A percentile compares a stretch with the other conserved stretches of the same genome.
These are phyloP conservation scores for Nemania sp. DNA, from an alignment of 2,329 filamentous ascomycete genomes.

Conservation along the genomic window DNA sequence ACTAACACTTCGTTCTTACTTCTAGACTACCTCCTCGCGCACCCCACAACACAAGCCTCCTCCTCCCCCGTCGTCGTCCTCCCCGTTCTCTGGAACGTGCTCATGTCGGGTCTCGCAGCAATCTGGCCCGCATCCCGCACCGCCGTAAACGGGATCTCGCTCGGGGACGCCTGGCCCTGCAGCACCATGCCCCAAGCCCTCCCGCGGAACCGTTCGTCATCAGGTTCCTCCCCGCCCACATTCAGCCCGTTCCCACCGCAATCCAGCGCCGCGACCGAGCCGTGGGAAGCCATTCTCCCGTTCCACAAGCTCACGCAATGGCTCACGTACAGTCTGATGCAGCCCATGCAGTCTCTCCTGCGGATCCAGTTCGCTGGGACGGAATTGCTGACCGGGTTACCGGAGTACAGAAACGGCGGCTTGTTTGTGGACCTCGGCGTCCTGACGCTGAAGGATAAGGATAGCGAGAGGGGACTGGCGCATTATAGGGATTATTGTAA, in stretches of 20 bases:
- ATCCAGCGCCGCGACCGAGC: slow-evolving; percentile 41
- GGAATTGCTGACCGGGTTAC: slow-evolving; percentile 82
- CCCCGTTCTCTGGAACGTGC: slow-evolving; percentile 84
- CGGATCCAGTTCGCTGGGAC: slow-evolving; percentile 79
- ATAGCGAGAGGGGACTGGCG: slow-evolving; percentile 70
- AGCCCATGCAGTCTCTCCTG: slow-evolving; percentile 81
- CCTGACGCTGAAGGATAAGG: slow-evolving; percentile 71
- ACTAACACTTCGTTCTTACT: slow-evolving; percentile 21
- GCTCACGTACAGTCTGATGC: slow-evolving; percentile 93
- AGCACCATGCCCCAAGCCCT: slow-evolving; percentile 69
- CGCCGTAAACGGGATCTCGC: slow-evolving; percentile 79
- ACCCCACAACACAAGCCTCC: slow-evolving; percentile 85
- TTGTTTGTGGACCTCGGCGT: slow-evolving; percentile 84
- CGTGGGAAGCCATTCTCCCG: slow-evolving; percentile 77
- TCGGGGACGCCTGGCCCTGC: slow-evolving; percentile 95
- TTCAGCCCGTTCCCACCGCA: slow-evolving; percentile 52
- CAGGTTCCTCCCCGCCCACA: slow-evolving; percentile 53
- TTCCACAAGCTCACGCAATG: slow-evolving; percentile 96
- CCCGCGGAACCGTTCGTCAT: slow-evolving; percentile 40
- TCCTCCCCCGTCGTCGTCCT: slow-evolving; percentile 86
- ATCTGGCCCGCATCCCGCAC: slow-evolving; percentile 92
- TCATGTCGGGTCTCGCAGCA: slow-evolving; percentile 82
- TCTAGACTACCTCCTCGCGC: slow-evolving; percentile 86
- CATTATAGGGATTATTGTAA: slow-evolving; percentile 72
- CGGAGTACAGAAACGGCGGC: slow-evolving; percentile 91